Evolutionary conservation across 2,329 filamentous ascomycete genomes (phyloP).

Genomic region (Pseudopithomyces chartarum): DNA sequence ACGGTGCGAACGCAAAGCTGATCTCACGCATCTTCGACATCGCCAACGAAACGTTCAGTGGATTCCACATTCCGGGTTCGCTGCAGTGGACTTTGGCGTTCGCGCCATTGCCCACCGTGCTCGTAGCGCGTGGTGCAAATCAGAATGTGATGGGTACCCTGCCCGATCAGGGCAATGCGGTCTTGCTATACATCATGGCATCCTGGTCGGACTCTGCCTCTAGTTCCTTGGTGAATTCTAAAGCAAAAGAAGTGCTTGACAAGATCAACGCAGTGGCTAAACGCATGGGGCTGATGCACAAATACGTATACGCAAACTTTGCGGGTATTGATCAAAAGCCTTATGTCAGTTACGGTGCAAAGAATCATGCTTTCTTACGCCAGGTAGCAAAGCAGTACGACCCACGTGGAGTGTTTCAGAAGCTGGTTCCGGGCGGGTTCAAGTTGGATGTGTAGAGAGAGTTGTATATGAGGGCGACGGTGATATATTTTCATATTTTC

Average conservation of each 20-base stretch:
- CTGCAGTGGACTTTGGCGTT: neutral
- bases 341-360: slow-evolving; percentile 27
- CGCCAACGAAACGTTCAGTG: neutral
- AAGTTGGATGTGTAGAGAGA: slow-evolving; percentile 14
- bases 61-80: neutral
- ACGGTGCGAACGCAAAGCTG: neutral
- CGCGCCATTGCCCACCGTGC: neutral
- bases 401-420: slow-evolving; percentile 36
- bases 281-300: neutral
- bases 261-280: neutral
- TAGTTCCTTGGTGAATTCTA: neutral
- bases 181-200: neutral
- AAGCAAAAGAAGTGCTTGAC: neutral
- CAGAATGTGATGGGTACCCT: neutral
- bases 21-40: slow-evolving; percentile 2
- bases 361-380: slow-evolving; percentile 24
- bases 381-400: slow-evolving; percentile 35
- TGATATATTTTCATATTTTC: too few relatives aligned
- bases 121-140: neutral
- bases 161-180: neutral
- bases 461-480: too few relatives aligned
- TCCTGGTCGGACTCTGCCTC: neutral
- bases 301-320: slow-evolving; percentile 19
- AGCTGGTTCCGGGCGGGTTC: slow-evolving; percentile 32
- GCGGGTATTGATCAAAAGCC: slow-evolving; percentile 36